These are phyloP conservation scores for Candida sp. DNA, from an alignment of 1,139 yeast genomes.

Conservation along the genomic window DNA sequence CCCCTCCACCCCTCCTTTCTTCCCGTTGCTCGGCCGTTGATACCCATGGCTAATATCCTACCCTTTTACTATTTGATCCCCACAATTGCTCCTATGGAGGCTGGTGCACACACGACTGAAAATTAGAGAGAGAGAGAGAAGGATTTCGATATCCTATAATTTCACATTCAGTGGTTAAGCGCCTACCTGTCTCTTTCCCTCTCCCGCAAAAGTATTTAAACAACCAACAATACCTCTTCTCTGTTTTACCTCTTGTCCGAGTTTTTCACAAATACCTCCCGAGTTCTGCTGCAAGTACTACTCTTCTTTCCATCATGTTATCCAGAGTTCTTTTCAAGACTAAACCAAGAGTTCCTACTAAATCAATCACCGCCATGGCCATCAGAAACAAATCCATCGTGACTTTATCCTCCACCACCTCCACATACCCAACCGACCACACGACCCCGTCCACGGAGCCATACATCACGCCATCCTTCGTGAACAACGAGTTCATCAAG, in stretches of 20 bases:
- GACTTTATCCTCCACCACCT: constrained; percentile 34
- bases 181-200: neutral
- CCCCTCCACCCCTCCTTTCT: neutral
- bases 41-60: constrained; percentile 1
- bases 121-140: neutral
- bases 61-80: neutral
- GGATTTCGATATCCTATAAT: constrained; percentile 6
- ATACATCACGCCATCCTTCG: constrained; percentile 57
- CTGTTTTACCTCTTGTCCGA: too few relatives aligned
- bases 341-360: constrained; percentile 5
- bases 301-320: constrained; percentile 11
- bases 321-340: constrained; percentile 13
- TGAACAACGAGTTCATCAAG: constrained; percentile 61
- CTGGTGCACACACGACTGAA: neutral
- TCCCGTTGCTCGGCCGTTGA: neutral
- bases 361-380: constrained; percentile 1
- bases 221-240: neutral
- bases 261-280: too few relatives aligned
- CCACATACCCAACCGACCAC: constrained; percentile 53
- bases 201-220: neutral
- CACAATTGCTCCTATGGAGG: neutral
- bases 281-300: too few relatives aligned
- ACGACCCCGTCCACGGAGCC: constrained; percentile 41
- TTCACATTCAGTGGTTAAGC: neutral
- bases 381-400: constrained; percentile 25